Conservation (phyloP, 345 rosid genomes). For the Eucalyptus melliodora region DNA sequence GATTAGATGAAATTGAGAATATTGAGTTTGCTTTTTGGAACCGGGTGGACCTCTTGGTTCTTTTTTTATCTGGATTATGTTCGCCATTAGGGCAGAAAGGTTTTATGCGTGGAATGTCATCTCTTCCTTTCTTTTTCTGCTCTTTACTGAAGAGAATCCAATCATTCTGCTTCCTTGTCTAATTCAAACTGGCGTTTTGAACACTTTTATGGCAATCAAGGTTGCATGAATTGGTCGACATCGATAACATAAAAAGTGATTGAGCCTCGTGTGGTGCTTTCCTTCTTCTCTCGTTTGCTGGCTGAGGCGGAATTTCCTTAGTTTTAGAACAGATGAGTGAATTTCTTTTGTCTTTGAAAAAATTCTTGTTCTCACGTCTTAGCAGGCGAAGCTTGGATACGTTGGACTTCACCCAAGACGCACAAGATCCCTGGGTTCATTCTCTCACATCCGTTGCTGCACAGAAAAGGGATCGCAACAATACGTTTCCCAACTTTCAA, state of each 20-base stretch:
- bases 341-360: background rate
- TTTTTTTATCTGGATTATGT: constrained; percentile 20
- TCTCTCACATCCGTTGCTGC: background rate
- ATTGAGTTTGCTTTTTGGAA: constrained; percentile 17
- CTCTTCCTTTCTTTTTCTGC: constrained; percentile 1
- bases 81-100: constrained; percentile 20
- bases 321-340: background rate
- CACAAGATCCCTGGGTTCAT: background rate
- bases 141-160: constrained; percentile 16
- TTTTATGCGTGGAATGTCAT: constrained; percentile 5
- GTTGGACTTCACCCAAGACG: background rate
- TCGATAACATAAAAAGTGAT: background rate
- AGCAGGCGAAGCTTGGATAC: background rate
- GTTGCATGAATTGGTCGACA: background rate
- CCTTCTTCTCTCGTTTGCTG: background rate
- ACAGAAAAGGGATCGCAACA: background rate
- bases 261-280: background rate
- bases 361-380: background rate
- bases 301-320: background rate
- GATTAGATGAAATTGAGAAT: constrained; percentile 10
- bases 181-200: background rate
- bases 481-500: background rate
- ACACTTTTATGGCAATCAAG: background rate
- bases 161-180: background rate
- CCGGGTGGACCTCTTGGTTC: constrained; percentile 18